phyloP scores from a whole-genome alignment of 768 basidiomycete genomes.

The Amanita pseudoporphyria region DNA sequence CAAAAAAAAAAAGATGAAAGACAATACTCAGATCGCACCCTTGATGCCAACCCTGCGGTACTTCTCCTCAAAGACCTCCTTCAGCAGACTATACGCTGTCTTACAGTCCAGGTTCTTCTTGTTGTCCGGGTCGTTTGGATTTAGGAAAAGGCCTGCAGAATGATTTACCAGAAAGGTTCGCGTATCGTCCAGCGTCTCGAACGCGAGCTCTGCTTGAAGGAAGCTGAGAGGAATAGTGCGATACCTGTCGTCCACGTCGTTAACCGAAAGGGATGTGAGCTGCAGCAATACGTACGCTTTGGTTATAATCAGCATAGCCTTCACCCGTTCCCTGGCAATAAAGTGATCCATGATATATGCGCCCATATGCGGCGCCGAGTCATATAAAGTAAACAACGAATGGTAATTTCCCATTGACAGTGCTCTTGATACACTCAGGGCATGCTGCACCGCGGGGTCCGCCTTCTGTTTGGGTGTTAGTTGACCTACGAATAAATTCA shows the following conservation, averaged over 20 bases:
- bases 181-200: constrained; percentile 56
- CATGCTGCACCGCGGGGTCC: constrained; percentile 74
- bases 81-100: constrained; percentile 43
- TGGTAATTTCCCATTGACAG: constrained; percentile 93
- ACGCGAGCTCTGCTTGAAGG: constrained; percentile 75
- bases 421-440: constrained; percentile 82
- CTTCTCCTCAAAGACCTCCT: constrained; percentile 64
- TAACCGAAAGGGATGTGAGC: constrained; percentile 2
- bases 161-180: constrained; percentile 66
- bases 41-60: constrained; percentile 84
- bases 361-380: constrained; percentile 89
- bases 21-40: constrained; percentile 67
- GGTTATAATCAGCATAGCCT: constrained; percentile 80
- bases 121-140: constrained; percentile 49
- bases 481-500: constrained; percentile 95
- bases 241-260: constrained; percentile 47
- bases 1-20: constrained; percentile 51
- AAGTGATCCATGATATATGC: constrained; percentile 99
- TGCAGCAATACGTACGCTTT: constrained; percentile 67
- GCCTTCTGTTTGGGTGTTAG: constrained; percentile 89
- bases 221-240: constrained; percentile 66
- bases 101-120: constrained; percentile 71
- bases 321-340: constrained; percentile 81
- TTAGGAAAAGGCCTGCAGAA: constrained; percentile 54
- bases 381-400: constrained; percentile 77